Evolutionary conservation across 2,329 filamentous ascomycete species (phyloP).

Genomic region (Epichloe brachyelytri): DNA sequence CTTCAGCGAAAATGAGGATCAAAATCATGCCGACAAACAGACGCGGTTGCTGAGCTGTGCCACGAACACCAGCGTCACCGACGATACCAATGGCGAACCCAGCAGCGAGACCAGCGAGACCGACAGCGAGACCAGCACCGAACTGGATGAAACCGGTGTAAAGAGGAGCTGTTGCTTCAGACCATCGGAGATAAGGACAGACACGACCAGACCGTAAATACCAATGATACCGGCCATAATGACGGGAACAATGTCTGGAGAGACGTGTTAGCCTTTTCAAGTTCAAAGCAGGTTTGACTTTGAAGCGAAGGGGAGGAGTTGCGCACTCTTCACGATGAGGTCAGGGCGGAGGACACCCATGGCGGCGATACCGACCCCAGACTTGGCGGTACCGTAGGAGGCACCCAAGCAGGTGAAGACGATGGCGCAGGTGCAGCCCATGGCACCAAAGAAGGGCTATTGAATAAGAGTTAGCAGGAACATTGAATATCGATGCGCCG

Average conservation of each 20-base stretch:
- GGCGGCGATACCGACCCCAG: constrained; percentile 93
- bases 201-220: constrained; percentile 90
- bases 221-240: constrained; percentile 99
- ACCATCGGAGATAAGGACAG: constrained; percentile 73
- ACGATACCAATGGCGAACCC: constrained; percentile 82
- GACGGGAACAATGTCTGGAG: constrained; percentile 89
- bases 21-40: constrained; percentile 96
- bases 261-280: constrained; percentile 9
- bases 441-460: constrained; percentile 85
- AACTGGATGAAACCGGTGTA: constrained; percentile 80
- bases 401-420: constrained; percentile 95
- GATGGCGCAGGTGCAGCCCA: constrained; percentile 94
- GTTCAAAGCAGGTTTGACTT: neutral
- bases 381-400: constrained; percentile 97
- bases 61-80: constrained; percentile 78
- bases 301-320: neutral
- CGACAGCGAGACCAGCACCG: constrained; percentile 70
- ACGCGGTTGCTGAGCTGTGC: constrained; percentile 71
- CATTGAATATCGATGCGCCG: constrained; percentile 9
- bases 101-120: constrained; percentile 70
- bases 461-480: constrained; percentile 20
- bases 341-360: constrained; percentile 98
- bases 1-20: constrained; percentile 99
- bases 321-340: constrained; percentile 96
- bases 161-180: constrained; percentile 58